A percentile compares a stretch with the other conserved stretches of the same genome.
Evolutionary conservation across 2,329 filamentous ascomycete genomes (phyloP).

Genomic region (Fusarium begoniae): DNA sequence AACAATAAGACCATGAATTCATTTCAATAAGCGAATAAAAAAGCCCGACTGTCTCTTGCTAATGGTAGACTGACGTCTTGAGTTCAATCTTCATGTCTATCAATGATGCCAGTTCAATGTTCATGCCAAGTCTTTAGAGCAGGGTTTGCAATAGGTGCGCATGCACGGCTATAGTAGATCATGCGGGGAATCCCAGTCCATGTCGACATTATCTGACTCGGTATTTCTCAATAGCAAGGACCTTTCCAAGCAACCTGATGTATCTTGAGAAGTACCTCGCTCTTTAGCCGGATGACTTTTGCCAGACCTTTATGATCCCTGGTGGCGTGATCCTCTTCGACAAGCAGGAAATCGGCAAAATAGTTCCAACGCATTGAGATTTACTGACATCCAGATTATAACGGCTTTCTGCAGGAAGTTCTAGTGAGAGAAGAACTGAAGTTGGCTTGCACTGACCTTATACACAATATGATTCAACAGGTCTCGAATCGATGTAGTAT

Average conservation of each 20-base stretch:
- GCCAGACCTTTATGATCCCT: too few relatives aligned
- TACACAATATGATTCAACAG: too few relatives aligned
- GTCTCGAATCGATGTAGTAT: fast-evolving
- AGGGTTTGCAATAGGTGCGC: neutral
- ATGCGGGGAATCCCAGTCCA: neutral
- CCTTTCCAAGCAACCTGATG: neutral
- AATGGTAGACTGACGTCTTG: fast-evolving
- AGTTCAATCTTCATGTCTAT: neutral
- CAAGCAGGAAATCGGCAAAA: too few relatives aligned
- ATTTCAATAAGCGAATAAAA: fast-evolving
- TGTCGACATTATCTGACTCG: neutral
- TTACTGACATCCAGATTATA: too few relatives aligned
- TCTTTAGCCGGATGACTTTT: neutral
- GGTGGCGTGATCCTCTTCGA: too few relatives aligned
- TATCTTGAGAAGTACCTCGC: fast-evolving
- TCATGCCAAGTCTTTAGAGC: neutral
- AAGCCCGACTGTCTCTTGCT: fast-evolving
- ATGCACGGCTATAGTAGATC: neutral
- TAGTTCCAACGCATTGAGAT: too few relatives aligned
- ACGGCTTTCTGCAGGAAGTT: fast-evolving
- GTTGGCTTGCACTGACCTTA: too few relatives aligned
- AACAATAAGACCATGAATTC: fast-evolving
- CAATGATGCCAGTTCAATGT: too few relatives aligned
- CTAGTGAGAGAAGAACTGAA: fast-evolving
- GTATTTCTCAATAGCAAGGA: too few relatives aligned